Conservation (phyloP, 768 basidiomycete genomes). For the Kwoniella sp. region DNA sequence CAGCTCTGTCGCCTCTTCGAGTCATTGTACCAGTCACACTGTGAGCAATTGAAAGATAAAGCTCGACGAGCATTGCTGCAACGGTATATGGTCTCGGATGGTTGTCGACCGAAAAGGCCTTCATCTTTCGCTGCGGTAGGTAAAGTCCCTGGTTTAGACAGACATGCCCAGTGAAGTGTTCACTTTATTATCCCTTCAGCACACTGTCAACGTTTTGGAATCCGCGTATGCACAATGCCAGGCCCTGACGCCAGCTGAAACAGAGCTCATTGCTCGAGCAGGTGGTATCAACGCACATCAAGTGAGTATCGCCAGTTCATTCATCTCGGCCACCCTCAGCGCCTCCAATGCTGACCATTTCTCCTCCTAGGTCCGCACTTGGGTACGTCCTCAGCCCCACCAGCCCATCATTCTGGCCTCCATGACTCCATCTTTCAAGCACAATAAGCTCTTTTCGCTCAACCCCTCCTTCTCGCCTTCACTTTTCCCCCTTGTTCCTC, state of each 20-base stretch:
- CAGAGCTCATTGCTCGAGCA: conserved; percentile 20
- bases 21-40: no score
- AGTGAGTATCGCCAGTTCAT: conserved; percentile 21
- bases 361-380: conserved; percentile 31
- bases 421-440: background rate
- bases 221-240: conserved; percentile 19
- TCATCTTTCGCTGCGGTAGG: no score
- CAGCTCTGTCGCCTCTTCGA: no score
- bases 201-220: conserved; percentile 15
- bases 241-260: conserved; percentile 24
- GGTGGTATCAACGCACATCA: conserved; percentile 30
- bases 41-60: no score
- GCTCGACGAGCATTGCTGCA: background rate
- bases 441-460: conserved; percentile 2
- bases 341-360: background rate
- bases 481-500: background rate
- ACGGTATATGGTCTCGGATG: background rate
- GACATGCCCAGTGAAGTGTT: background rate
- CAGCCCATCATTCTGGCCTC: background rate
- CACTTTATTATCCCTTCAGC: background rate
- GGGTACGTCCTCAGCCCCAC: conserved; percentile 25
- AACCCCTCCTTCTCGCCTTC: background rate
- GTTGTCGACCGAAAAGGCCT: no score
- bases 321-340: background rate
- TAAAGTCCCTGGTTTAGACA: background rate